Percentiles rank a stretch among this genome's conserved stretches.
These are phyloP conservation scores for Penicillium fimorum DNA, from an alignment of 495 filamentous ascomycete species.

Conservation along the genomic window DNA sequence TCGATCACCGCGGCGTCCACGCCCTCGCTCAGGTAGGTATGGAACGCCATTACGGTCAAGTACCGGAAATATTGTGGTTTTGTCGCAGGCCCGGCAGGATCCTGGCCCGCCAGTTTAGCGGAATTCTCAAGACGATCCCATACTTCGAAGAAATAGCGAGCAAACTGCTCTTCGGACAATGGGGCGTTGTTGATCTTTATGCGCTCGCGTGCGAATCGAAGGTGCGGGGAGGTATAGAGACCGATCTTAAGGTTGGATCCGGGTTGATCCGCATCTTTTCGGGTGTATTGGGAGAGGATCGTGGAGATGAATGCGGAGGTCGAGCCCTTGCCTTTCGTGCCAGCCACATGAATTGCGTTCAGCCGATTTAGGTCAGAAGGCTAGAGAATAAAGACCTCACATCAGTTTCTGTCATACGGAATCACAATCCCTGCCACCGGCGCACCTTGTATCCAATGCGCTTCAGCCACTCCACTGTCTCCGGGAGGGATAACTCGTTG, in stretches of 20 bases:
- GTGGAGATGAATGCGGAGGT: slow-evolving; percentile 54
- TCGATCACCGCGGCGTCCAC: slow-evolving; percentile 86
- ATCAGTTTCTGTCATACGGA: slow-evolving; percentile 10
- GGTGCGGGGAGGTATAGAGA: slow-evolving; percentile 84
- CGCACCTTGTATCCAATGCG: slow-evolving; percentile 77
- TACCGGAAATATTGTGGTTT: slow-evolving; percentile 92
- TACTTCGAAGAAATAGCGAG: slow-evolving; percentile 82
- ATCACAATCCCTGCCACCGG: slow-evolving; percentile 1
- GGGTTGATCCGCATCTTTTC: slow-evolving; percentile 31
- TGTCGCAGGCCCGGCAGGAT: slow-evolving; percentile 43
- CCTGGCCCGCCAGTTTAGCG: slow-evolving; percentile 45
- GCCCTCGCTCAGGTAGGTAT: slow-evolving; percentile 76
- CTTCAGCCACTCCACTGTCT: slow-evolving; percentile 74
- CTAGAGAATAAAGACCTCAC: slow-evolving; percentile 34
- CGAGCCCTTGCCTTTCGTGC: slow-evolving; percentile 88
- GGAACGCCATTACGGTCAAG: slow-evolving; percentile 85
- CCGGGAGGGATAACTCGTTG: slow-evolving; percentile 66
- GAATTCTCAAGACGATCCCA: slow-evolving; percentile 73
- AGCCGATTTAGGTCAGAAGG: slow-evolving; percentile 72
- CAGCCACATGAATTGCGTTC: slow-evolving; percentile 80
- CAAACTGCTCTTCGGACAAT: slow-evolving; percentile 72
- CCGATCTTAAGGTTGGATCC: slow-evolving; percentile 60
- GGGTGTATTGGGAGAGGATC: slow-evolving; percentile 58
- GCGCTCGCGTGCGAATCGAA: slow-evolving; percentile 83
- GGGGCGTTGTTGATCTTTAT: slow-evolving; percentile 79